phyloP scores from a whole-genome alignment of 306 rosid species.

The Gillenia trifoliata region DNA sequence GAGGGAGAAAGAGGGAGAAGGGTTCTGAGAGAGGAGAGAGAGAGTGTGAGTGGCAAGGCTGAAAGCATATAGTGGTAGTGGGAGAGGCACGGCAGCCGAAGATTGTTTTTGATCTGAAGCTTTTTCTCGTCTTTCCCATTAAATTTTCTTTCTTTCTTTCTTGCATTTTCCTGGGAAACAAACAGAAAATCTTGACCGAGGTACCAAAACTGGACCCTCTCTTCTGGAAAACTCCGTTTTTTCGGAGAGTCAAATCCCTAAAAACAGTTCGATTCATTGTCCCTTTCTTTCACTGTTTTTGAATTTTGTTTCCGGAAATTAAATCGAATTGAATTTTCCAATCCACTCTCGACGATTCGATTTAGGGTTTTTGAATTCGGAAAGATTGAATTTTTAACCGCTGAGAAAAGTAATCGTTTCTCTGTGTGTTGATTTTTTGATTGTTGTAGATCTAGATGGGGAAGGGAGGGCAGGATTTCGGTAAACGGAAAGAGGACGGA shows the following conservation, averaged over 20 bases:
- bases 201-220: background rate
- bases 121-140: background rate
- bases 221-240: background rate
- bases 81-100: background rate
- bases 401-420: background rate
- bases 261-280: background rate
- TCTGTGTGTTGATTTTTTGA: background rate
- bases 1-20: background rate
- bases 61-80: conserved; percentile 9
- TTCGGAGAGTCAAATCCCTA: background rate
- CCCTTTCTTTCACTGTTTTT: background rate
- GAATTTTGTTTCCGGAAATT: background rate
- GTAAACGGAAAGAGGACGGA: conserved; percentile 29
- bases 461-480: conserved; percentile 51
- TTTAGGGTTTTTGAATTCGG: background rate
- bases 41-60: conserved; percentile 4
- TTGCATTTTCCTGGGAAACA: conserved; percentile 17
- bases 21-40: no score
- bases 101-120: background rate
- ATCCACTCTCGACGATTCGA: background rate
- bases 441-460: conserved; percentile 42
- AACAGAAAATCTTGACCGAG: background rate
- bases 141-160: background rate
- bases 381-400: background rate
- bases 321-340: background rate